Base-by-base conservation (phyloP, 1,284 basidiomycete genomes). In the Trametes versicolor region DNA sequence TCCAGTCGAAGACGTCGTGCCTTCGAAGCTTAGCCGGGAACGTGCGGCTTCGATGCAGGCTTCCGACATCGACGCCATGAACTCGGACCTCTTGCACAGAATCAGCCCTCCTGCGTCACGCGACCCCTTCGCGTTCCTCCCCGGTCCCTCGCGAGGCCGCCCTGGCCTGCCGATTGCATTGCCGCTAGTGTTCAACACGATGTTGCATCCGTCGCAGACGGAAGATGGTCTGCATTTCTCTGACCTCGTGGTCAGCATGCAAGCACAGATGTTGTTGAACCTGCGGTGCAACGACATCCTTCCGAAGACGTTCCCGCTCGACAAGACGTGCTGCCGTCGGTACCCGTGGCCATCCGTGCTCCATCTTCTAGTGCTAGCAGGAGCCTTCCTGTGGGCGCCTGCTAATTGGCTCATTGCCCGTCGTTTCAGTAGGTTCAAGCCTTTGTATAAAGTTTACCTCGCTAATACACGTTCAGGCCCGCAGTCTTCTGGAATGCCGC, bases 21-120 rank as follows among this genome's bases (percentile, higher is more conserved):
- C 82, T 29, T 81, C 83, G 21, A 91, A 91, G 71, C 80, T 96
- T 34, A 85, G 86, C 0, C 74, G 80, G 1, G 87, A 90, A 39
- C 85, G 93, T 64, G 86, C 87, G 8, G 74, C 79, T 52, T 89
- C 87, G 12, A 93, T 96, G 82, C 84, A 85, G 57, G 82, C 87
- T 29, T 84, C 89, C 27, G 92, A 95, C 72, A 89, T 95, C 63
- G 92, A 95, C 72, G 92, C 92, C 32, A 95, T 96, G 93, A 96
- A 96, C 76, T 89, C 91, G 3, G 91, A 94, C 75, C 81, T 96
- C 45, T 82, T 82, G 60, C 91, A 93, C 72, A 87, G 92, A 48
- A 84, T 94, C 32, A 79, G 81, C 58, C 82, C 82, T 34, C 75
- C 79, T 15, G 59, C 71, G 7, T 59, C 71, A 70, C 49, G 76